Base-by-base conservation (phyloP, 108 stramenopile genomes). In the Discostella stelligeroides region DNA sequence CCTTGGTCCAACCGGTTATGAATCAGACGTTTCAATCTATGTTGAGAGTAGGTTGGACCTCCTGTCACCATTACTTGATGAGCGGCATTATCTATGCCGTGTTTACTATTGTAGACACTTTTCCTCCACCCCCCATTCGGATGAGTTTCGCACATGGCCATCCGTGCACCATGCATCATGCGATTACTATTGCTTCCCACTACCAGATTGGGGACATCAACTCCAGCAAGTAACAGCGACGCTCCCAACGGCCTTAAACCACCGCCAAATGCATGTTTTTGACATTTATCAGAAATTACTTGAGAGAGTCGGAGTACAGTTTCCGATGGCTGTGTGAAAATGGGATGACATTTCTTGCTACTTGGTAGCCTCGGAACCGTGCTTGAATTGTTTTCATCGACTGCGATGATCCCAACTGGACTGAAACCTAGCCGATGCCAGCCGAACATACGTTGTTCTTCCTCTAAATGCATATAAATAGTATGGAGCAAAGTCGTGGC, bases 241-340 rank as follows among this genome's bases (percentile, higher is more conserved):
- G 88, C 76, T 30, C 92, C 92, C 63, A 82, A 85, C 14, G 90
- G 86, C 59, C 90, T 82, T 56, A 92, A 71, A 9, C 93, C 88
- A 17, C 93, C 90, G 17, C 90, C 88, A 77, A 90, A 88, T 2
- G 83, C 72, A 73, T 89, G 83, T 46, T 64, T 73, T 60, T 94
- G 93, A 75, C 89, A 91, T 43, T 83, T 72, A 60, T 85, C 73
- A 1, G 81, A 86, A 18, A 87, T 41, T 23, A 65, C 72, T 24
- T 65, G 56, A 17, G 78, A 50, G 42, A 79, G 63, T 20, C 78
- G 70, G 20, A 72, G 28, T 48, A 65, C 43, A 37, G 78, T 79
- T 66, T 79, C 70, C 1, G 70, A 50, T 5, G 69, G 63, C 24
- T 42, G 62, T 38, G 57, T 54, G 28, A 68, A 37, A 38, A 42